These are phyloP conservation scores for Elsinoe perseae DNA, from an alignment of 2,329 filamentous ascomycete species.

Conservation along the genomic window DNA sequence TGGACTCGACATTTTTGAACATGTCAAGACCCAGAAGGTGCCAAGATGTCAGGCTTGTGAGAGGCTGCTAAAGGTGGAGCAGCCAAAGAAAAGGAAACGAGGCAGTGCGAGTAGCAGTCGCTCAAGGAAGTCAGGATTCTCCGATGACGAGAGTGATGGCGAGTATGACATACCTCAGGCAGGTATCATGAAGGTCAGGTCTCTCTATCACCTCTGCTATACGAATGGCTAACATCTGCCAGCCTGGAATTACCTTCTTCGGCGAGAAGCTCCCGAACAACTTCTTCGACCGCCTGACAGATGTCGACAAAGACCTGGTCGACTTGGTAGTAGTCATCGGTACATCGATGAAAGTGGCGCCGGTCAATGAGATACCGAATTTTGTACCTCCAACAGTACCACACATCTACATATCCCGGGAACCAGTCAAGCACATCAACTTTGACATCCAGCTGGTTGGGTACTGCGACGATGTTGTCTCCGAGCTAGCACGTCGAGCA, in stretches of 20 bases:
- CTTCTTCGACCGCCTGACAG: constrained; percentile 73
- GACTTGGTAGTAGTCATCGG: constrained; percentile 95
- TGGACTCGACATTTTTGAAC: constrained; percentile 70
- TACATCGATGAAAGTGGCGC: constrained; percentile 89
- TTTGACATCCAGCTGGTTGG: constrained; percentile 97
- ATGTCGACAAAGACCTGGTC: constrained; percentile 68
- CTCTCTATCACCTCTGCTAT: background rate
- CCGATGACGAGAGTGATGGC: constrained; percentile 50
- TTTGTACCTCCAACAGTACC: constrained; percentile 27
- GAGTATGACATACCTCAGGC: constrained; percentile 59
- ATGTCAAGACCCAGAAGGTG: constrained; percentile 68
- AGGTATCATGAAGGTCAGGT: constrained; percentile 66
- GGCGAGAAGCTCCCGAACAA: constrained; percentile 79
- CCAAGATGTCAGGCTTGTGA: constrained; percentile 70
- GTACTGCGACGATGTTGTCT: constrained; percentile 84
- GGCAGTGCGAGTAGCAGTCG: constrained; percentile 37
- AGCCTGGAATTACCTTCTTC: constrained; percentile 97
- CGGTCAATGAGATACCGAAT: constrained; percentile 71
- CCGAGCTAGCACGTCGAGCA: constrained; percentile 73
- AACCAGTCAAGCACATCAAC: constrained; percentile 77
- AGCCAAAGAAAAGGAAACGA: constrained; percentile 34
- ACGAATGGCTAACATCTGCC: constrained; percentile 16
- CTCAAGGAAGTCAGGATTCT: constrained; percentile 40
- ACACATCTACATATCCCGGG: constrained; percentile 31
- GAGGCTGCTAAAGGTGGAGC: constrained; percentile 29